phyloP scores from a whole-genome alignment of 78 protist species.

The Bodo saltans region DNA sequence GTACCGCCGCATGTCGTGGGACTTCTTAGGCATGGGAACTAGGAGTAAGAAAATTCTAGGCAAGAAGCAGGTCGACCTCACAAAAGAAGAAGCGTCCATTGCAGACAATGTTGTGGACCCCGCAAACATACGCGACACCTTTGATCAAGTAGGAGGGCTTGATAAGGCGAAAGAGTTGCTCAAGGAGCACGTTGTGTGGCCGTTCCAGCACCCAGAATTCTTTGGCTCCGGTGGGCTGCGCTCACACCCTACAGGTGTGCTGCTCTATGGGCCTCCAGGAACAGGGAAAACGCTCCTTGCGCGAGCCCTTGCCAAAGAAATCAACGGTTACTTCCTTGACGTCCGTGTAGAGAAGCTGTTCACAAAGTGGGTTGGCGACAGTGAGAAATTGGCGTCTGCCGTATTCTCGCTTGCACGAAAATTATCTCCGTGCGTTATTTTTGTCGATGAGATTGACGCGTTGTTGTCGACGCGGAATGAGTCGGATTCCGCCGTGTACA shows the following conservation, averaged over 20 bases:
- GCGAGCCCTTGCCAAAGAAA: constrained; percentile 17
- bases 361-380: constrained; percentile 67
- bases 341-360: constrained; percentile 38
- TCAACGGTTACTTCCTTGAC: constrained; percentile 49
- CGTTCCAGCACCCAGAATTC: constrained; percentile 12
- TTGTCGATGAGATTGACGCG: constrained; percentile 68
- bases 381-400: constrained; percentile 53
- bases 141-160: constrained; percentile 3
- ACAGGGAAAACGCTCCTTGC: constrained; percentile 43
- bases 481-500: not conserved
- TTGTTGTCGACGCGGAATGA: constrained; percentile 37
- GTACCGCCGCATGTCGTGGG: not conserved
- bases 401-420: constrained; percentile 62
- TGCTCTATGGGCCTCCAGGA: constrained; percentile 36
- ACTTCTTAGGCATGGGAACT: not conserved
- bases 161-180: constrained; percentile 3
- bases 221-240: not conserved
- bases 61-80: not conserved
- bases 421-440: constrained; percentile 54
- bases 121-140: not conserved
- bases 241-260: constrained; percentile 26
- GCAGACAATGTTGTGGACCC: not conserved
- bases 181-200: constrained; percentile 4
- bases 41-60: not conserved
- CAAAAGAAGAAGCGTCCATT: not conserved